A percentile compares a stretch with the other conserved stretches of the same genome.
Evolutionary conservation across 805 yeast genomes (phyloP).

Genomic region (Saccharomycopsis sp.): DNA sequence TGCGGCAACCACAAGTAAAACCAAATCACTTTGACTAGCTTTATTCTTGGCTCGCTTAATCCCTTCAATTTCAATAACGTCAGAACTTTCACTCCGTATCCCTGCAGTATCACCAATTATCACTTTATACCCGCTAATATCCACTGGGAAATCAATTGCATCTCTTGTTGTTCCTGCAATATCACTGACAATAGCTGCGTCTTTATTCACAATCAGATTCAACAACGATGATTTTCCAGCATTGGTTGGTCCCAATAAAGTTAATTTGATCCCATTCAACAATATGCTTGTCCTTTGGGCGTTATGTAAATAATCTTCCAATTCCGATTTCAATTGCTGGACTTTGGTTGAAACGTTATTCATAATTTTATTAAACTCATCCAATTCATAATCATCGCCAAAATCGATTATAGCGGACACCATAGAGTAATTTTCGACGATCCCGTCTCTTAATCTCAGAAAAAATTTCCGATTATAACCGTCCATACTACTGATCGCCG

Average conservation of each 20-base stretch:
- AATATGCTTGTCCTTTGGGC: constrained; percentile 56
- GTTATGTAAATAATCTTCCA: constrained; percentile 36
- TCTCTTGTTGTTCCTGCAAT: constrained; percentile 95
- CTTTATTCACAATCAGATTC: constrained; percentile 67
- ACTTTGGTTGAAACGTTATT: constrained; percentile 42
- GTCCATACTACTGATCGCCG: constrained; percentile 65
- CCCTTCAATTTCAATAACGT: constrained; percentile 70
- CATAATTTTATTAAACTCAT: constrained; percentile 39
- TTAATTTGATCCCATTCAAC: constrained; percentile 63
- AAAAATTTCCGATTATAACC: constrained; percentile 59
- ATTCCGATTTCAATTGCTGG: constrained; percentile 30
- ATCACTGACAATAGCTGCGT: constrained; percentile 85
- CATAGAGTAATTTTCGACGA: constrained; percentile 63
- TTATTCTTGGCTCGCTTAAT: constrained; percentile 65
- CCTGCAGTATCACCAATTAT: constrained; percentile 93
- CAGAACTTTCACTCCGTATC: constrained; percentile 45
- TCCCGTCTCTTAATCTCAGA: constrained; percentile 55
- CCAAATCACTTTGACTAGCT: constrained; percentile 57
- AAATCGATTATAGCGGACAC: constrained; percentile 89
- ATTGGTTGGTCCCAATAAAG: constrained; percentile 86
- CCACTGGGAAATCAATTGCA: constrained; percentile 70
- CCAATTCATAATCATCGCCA: constrained; percentile 87
- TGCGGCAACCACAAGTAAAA: constrained; percentile 55
- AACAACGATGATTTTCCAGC: constrained; percentile 91
- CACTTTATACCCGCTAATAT: constrained; percentile 78